Base-by-base conservation (phyloP, 1,284 basidiomycete species). In the Sporisorium sorghi region DNA sequence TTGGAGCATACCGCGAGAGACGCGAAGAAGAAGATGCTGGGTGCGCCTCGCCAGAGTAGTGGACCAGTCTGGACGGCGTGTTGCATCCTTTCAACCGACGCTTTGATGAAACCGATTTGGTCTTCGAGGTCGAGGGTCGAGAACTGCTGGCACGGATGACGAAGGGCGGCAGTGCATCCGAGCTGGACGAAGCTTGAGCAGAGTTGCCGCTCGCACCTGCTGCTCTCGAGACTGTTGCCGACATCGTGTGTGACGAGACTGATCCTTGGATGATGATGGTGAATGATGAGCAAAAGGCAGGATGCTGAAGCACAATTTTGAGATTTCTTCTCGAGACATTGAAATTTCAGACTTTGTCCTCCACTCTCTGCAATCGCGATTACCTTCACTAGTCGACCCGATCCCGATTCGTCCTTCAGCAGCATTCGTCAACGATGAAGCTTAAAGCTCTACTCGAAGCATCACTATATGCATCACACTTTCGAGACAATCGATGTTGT, bases 1-100 rank as follows among this genome's bases (percentile, higher is more conserved):
- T 59, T 0, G 66, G 47, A 5, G 58, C 58, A 54, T 63, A 66
- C 2, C 48, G 44, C 5, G 72, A 61, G 4, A 69, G 62, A 1
- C 49, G 49, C 14, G 63, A 67, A 0, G 72, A 75, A 3, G 67
- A 63, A 7, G 72, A 70, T 2, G 72, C 59, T 0, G 73, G 50
- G 37, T 75, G 68, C 0, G 17, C 39, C 30, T 71, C 63, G 21
- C 73, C 68, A 1, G 73, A 75, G 49, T 75, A 61, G 52, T 75
- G 73, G 0, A 71, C 43, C 17, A 71, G 60, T 7, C 52, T 39
- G 1, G 66, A 65, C 1, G 72, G 65, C 10, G 61, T 73, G 24
- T 73, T 73, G 54, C 43, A 33, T n/a, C 71, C 71, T 53, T 64
- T 64, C 43, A 70, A 30, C 24, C 61, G 37, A 44, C 61, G 67